Base-by-base conservation (phyloP, 257 asterid species). In the Solanum stenotomum region DNA sequence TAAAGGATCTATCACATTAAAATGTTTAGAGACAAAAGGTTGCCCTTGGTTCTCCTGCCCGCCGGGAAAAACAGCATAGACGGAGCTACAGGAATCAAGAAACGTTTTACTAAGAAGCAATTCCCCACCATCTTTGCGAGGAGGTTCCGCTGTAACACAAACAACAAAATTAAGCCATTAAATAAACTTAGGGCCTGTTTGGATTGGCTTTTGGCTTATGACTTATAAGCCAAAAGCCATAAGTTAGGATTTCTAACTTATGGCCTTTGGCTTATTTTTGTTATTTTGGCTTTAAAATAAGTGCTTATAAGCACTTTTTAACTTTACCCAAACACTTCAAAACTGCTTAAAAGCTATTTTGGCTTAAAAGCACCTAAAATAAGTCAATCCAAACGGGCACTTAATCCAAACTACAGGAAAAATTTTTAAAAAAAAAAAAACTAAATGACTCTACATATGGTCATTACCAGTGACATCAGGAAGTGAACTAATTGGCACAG, bases 1-100 rank as follows among this genome's bases (percentile, higher is more conserved):
- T 74, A 97, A 92, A 52, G 99, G 99, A 93, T 97, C 99, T 78
- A 97, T 94, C 52, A 97, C 99, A 89, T 97, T 97, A 88, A 97
- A 96, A 93, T 97, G 95, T 91, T 97, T 97, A 63, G 99, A 92
- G 87, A 91, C 93, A 91, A 97, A 97, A 74, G 96, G 94, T 65
- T 92, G 99, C 74, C 99, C 98, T 87, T 93, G 96, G 88, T 91
- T 96, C 87, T 96, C 99, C 88, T 89, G 98, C 86, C 98, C 98
- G 82, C 95, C 92, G 46, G 99, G 99, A 71, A 93, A 92, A 88
- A 97, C 99, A 90, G 98, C 98, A 94, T 97, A 97, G 22, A 90
- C 98, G 38, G 94, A 76, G 92, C 98, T 94, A 92, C 99, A 96
- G 35, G 98, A 94, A 85, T 97, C 97, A 88, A 97, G 99, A 92